These are phyloP conservation scores for Parathielavia hyrcaniae DNA, from an alignment of 495 filamentous ascomycete genomes.

Conservation along the genomic window DNA sequence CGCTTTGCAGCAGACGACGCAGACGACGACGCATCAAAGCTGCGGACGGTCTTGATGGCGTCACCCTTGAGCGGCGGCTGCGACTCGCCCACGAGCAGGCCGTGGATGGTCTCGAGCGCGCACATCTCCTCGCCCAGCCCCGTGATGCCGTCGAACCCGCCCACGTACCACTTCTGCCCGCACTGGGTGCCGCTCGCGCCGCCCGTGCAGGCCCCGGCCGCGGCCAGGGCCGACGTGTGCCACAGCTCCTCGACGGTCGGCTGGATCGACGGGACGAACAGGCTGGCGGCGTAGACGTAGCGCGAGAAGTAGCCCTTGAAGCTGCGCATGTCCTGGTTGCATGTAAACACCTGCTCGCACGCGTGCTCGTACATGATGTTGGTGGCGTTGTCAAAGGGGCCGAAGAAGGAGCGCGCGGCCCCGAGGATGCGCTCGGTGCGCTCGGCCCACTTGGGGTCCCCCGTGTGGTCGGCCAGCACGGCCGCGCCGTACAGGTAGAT, in stretches of 20 bases:
- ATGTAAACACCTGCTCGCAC: constrained; percentile 59
- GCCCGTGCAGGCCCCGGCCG: constrained; percentile 59
- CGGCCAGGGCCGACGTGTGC: constrained; percentile 54
- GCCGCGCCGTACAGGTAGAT: constrained; percentile 62
- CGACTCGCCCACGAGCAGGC: constrained; percentile 41
- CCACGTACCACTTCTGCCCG: constrained; percentile 62
- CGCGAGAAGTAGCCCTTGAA: constrained; percentile 76
- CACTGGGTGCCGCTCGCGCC: constrained; percentile 53
- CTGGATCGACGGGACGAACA: constrained; percentile 53
- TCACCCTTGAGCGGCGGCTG: constrained; percentile 36
- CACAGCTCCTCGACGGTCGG: constrained; percentile 48
- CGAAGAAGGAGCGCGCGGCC: constrained; percentile 42
- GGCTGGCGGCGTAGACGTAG: constrained; percentile 63
- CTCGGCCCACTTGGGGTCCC: constrained; percentile 45
- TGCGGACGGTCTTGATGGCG: constrained; percentile 39
- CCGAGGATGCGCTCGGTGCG: constrained; percentile 47
- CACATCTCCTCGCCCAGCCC: constrained; percentile 69
- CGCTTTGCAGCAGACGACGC: constrained; percentile 11
- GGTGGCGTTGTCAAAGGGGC: constrained; percentile 40
- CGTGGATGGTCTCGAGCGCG: constrained; percentile 62
- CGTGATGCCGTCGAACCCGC: constrained; percentile 52
- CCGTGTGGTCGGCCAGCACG: constrained; percentile 58
- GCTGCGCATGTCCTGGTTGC: constrained; percentile 66
- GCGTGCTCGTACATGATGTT: constrained; percentile 62
- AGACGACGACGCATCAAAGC: constrained; percentile 17